Evolutionary conservation across 2,329 filamentous ascomycete species (phyloP), one percentile per base, ranked within the genome.

Genomic region (Xylariales sp.): DNA sequence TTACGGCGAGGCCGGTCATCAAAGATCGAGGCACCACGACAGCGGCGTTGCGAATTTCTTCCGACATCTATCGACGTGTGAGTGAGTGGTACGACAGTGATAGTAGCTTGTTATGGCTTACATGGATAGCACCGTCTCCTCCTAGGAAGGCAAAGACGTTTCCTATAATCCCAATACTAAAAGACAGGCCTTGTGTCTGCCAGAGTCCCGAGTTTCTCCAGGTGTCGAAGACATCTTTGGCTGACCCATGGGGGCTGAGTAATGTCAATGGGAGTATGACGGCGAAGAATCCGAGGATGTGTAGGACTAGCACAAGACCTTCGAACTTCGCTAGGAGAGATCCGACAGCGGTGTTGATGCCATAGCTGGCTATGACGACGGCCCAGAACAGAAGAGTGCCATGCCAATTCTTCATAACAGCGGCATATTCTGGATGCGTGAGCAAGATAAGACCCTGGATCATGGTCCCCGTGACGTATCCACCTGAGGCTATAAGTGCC

Each of bases 1-100:
- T 88, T 56, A 88, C 78, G 0, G 81, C 67, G 0, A 87, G 78
- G 3, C 81, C 82, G 2, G 80, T 77, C 48, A 88, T 81, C 67
- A 89, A 83, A 0, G 84, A 83, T 5, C 80, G 80, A 0, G 86
- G 86, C 0, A 89, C 80, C 0, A 83, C 83, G 1, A 80, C 75
- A 1, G 84, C 81, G 0, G 86, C 83, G 60, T 87, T 81, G 5
- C 79, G 72, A 3, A 84, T 81, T 67, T 85, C 83, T 65, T 85
- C 83, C 0, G 78, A 77, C 81, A 84, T 81, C 78, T 82, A 48
- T 8, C 14, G 16, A 61, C 41, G 12, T 59, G 58, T 68, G 0
- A 69, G 52, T 36, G 41, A 48, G 55, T 5, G n/a, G 30, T 12
- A 6, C n/a, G 36, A 3, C 10, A 34, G 30, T 10, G 8, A 7